Percentiles rank a stretch among this genome's conserved stretches.
Conservation (phyloP, 2,329 filamentous ascomycete species). For the Colletotrichum trifolii region DNA sequence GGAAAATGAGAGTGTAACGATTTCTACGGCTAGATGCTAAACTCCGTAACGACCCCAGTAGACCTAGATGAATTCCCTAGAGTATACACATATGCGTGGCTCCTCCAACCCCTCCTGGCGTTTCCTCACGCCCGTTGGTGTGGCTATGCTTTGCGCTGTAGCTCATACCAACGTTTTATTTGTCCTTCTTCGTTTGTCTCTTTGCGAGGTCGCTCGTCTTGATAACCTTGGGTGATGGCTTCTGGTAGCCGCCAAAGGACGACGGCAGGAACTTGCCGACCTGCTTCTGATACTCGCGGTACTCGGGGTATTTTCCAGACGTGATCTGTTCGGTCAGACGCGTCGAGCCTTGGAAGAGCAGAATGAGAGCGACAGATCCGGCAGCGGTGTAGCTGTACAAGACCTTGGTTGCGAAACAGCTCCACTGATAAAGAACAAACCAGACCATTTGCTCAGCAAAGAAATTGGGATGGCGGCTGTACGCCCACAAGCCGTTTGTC, state of each 20-base stretch:
- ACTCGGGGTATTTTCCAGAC: conserved; percentile 86
- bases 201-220: conserved; percentile 63
- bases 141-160: too few species aligned
- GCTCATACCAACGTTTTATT: conserved; percentile 5
- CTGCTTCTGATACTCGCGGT: conserved; percentile 82
- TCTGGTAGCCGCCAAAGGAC: conserved; percentile 55
- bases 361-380: conserved; percentile 76
- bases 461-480: conserved; percentile 95
- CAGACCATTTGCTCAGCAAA: conserved; percentile 91
- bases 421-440: conserved; percentile 90
- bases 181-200: conserved; percentile 55
- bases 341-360: conserved; percentile 91
- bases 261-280: conserved; percentile 87
- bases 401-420: conserved; percentile 76
- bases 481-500: conserved; percentile 85
- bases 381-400: conserved; percentile 82
- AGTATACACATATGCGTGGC: conserved; percentile 21
- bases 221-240: conserved; percentile 58
- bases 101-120: too few species aligned
- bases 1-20: neutral
- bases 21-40: conserved; percentile 19
- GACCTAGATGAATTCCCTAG: conserved; percentile 19
- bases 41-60: conserved; percentile 16
- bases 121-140: too few species aligned
- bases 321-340: conserved; percentile 88